Evolutionary conservation across 2,329 filamentous ascomycete species (phyloP).

Genomic region (Nothomitra cinnamomea): DNA sequence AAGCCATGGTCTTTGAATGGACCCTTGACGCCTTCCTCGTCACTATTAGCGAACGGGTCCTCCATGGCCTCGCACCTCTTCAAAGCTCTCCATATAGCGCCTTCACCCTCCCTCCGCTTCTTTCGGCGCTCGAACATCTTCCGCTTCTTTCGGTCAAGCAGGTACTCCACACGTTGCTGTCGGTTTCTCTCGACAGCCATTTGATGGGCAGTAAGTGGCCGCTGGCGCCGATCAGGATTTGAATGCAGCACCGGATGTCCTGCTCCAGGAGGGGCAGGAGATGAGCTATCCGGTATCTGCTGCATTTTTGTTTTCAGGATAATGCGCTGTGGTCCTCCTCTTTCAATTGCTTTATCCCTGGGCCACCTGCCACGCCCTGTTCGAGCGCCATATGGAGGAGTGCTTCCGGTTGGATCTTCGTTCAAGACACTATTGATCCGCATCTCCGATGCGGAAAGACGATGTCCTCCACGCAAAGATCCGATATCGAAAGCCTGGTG

Average conservation of each 20-base stretch:
- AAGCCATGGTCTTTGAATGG: constrained; percentile 24
- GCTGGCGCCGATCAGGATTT: constrained; percentile 3
- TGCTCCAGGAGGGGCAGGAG: constrained; percentile 2
- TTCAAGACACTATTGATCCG: background rate
- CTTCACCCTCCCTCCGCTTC: constrained; percentile 1
- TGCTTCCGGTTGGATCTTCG: background rate
- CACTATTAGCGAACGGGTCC: constrained; percentile 4
- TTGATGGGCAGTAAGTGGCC: constrained; percentile 7
- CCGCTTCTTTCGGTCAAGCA: constrained; percentile 1
- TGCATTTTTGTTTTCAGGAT: constrained; percentile 4
- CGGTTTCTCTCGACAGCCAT: constrained; percentile 5
- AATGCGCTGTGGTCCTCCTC: constrained; percentile 2
- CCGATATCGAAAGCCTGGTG: background rate
- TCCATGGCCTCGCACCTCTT: constrained; percentile 5
- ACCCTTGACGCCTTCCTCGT: constrained; percentile 6
- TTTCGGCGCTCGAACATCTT: background rate
- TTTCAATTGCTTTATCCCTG: background rate
- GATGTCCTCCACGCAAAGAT: background rate
- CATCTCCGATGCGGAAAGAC: background rate
- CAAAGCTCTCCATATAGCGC: constrained; percentile 5
- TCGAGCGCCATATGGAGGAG: background rate
- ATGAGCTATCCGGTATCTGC: constrained; percentile 2
- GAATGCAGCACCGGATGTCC: constrained; percentile 4
- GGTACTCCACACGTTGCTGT: constrained; percentile 5
- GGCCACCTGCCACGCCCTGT: constrained; percentile 3